Evolutionary conservation across 2,329 filamentous ascomycete genomes (phyloP).

Genomic region (Apiospora saccharicola): DNA sequence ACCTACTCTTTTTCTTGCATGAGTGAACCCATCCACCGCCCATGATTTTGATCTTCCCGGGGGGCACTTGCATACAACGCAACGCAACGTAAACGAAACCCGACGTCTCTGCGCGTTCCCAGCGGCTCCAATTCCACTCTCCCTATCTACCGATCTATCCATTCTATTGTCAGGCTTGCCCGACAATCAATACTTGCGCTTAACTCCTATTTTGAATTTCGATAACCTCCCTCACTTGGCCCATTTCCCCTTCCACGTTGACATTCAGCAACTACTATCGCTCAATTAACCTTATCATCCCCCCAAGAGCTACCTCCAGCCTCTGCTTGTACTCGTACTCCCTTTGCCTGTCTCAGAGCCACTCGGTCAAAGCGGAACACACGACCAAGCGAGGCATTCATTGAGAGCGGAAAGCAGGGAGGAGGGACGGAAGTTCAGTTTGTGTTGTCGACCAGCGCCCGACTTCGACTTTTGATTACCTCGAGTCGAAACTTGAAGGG

Average conservation of each 20-base stretch:
- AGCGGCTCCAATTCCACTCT: conserved; percentile 9
- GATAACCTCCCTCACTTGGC: conserved; percentile 15
- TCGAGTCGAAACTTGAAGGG: background rate
- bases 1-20: conserved; percentile 12
- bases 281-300: background rate
- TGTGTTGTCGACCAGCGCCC: background rate
- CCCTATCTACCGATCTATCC: conserved; percentile 6
- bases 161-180: background rate
- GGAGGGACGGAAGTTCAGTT: conserved; percentile 16
- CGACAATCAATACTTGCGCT: background rate
- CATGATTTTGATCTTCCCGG: conserved; percentile 22
- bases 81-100: conserved; percentile 16
- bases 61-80: conserved; percentile 16
- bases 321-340: background rate
- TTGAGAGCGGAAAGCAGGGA: background rate
- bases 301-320: background rate
- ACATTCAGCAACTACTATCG: conserved; percentile 5
- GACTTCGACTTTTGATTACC: conserved; percentile 6
- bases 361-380: conserved; percentile 5
- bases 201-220: conserved; percentile 17
- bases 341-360: conserved; percentile 16
- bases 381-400: conserved; percentile 7
- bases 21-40: conserved; percentile 15
- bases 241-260: background rate
- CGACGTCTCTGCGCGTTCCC: conserved; percentile 14